These are phyloP conservation scores for Arachis stenosperma DNA, from an alignment of 306 rosid species.

Conservation along the genomic window DNA sequence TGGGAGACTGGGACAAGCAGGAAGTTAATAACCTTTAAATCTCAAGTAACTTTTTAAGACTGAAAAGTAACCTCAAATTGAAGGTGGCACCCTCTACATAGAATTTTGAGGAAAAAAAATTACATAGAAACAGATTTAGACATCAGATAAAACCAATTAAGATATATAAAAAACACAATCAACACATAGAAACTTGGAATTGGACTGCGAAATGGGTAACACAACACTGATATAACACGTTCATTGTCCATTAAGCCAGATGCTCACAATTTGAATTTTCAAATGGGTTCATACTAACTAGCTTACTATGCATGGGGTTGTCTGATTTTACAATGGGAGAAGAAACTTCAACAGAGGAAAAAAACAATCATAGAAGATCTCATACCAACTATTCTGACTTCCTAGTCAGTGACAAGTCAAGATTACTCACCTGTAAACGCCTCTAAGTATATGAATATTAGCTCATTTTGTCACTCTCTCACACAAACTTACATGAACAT, in stretches of 20 bases:
- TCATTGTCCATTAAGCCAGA: background rate
- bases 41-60: background rate
- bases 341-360: slow-evolving; percentile 1
- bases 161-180: background rate
- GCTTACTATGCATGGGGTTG: background rate
- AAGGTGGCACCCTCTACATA: background rate
- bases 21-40: slow-evolving; percentile 17
- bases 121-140: background rate
- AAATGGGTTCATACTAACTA: background rate
- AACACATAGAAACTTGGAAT: no score
- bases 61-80: background rate
- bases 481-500: background rate
- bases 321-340: slow-evolving; percentile 1
- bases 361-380: background rate
- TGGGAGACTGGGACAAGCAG: background rate
- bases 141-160: no score
- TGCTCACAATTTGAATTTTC: background rate
- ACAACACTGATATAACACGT: background rate
- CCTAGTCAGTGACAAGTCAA: background rate
- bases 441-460: background rate
- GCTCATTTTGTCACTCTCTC: background rate
- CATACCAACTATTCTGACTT: background rate
- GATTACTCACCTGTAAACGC: background rate
- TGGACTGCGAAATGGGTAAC: background rate
- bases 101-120: background rate